Evolutionary conservation across 176 grass and related monocot species (phyloP).

Genomic region (Carex myosuroides): DNA sequence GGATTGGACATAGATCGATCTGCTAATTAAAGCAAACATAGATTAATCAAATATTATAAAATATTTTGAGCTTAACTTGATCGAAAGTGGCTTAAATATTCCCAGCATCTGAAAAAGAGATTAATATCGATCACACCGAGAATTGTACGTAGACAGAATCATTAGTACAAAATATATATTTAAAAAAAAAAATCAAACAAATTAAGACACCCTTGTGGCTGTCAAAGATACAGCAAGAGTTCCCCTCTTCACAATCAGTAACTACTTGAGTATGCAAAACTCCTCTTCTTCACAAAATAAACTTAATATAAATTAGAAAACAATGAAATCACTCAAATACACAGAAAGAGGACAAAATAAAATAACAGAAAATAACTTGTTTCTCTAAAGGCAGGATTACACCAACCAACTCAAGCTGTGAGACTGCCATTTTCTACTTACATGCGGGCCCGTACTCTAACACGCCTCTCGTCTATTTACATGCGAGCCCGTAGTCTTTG

Average conservation of each 20-base stretch:
- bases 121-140: neutral
- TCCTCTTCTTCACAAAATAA: neutral
- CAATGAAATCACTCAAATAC: slow-evolving; percentile 18
- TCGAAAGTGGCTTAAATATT: neutral
- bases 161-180: neutral
- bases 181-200: slow-evolving; percentile 4
- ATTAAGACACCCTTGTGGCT: slow-evolving; percentile 17
- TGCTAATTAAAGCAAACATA: neutral
- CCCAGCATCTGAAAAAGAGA: neutral
- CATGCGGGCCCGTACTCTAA: neutral
- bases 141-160: neutral
- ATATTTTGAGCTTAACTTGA: neutral
- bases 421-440: slow-evolving; percentile 23
- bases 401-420: slow-evolving; percentile 17
- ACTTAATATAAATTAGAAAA: neutral
- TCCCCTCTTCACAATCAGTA: slow-evolving; percentile 17
- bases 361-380: slow-evolving; percentile 5
- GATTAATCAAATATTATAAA: neutral
- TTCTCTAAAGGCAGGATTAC: slow-evolving; percentile 24
- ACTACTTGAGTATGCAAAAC: neutral
- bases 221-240: slow-evolving; percentile 24
- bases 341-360: neutral
- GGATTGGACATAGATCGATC: neutral
- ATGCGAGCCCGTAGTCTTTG: slow-evolving; percentile 18
- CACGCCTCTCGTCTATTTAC: slow-evolving; percentile 30